Evolutionary conservation across 371 early-diverging fungal genomes (phyloP).

Genomic region (Mucor racemosus): DNA sequence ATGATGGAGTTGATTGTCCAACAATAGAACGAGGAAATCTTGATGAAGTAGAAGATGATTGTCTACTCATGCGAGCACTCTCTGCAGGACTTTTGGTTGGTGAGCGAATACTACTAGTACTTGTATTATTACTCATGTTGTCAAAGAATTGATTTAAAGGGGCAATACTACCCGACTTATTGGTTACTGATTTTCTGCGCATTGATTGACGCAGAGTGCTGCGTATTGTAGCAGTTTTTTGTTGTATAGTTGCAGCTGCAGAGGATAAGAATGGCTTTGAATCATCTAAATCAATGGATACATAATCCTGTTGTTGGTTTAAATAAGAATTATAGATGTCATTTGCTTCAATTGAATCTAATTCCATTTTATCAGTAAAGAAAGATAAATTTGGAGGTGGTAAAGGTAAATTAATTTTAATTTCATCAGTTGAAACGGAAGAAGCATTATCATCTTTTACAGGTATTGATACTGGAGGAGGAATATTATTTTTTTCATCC

Average conservation of each 20-base stretch:
- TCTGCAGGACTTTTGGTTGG: conserved; percentile 1
- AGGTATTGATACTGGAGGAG: neutral
- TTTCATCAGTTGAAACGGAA: conserved; percentile 4
- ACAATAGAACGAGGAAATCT: conserved; percentile 13
- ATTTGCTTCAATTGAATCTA: conserved; percentile 39
- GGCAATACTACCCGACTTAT: conserved; percentile 8
- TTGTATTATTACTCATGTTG: neutral
- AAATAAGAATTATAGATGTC: conserved; percentile 37
- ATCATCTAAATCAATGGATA: conserved; percentile 22
- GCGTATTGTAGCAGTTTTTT: conserved; percentile 34
- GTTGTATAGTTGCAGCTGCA: conserved; percentile 24
- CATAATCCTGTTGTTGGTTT: conserved; percentile 15
- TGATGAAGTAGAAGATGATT: conserved; percentile 23
- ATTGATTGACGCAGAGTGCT: conserved; percentile 43
- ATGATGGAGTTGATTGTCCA: conserved; percentile 13
- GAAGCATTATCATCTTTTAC: conserved; percentile 8
- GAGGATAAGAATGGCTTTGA: conserved; percentile 5
- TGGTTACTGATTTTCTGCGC: conserved; percentile 32
- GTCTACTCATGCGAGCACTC: conserved; percentile 21
- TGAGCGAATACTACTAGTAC: conserved; percentile 9
- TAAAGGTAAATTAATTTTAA: conserved; percentile 24
- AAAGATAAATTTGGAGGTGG: conserved; percentile 37
- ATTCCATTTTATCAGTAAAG: conserved; percentile 52
- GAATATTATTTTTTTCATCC: neutral
- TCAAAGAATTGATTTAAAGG: conserved; percentile 17